phyloP scores from a whole-genome alignment of 192 early-diverging fungal species.

The Coemansia sp. region DNA sequence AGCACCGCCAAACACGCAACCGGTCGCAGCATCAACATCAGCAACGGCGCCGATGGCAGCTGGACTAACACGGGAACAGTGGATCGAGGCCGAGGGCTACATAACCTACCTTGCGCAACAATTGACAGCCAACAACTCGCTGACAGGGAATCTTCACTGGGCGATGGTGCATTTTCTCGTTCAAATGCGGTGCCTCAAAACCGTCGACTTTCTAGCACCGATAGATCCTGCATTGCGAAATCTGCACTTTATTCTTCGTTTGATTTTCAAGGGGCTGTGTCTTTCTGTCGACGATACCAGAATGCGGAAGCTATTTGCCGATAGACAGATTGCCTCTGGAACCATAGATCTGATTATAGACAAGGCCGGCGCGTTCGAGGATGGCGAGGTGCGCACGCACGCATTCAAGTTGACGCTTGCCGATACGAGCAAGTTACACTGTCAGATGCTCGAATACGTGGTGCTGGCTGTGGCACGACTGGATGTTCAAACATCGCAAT shows the following conservation, averaged over 20 bases:
- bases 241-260: conserved; percentile 40
- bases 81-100: conserved; percentile 34
- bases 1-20: conserved; percentile 7
- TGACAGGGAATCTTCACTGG: conserved; percentile 48
- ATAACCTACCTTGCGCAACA: conserved; percentile 37
- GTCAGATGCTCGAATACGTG: conserved; percentile 38
- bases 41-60: not conserved
- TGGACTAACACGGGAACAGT: conserved; percentile 27
- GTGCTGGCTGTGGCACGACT: conserved; percentile 35
- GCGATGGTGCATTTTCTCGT: conserved; percentile 50
- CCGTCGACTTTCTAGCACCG: conserved; percentile 45
- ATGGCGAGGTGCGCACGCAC: conserved; percentile 37
- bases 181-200: conserved; percentile 47
- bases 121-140: conserved; percentile 38
- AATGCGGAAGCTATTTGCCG: conserved; percentile 33
- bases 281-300: conserved; percentile 9
- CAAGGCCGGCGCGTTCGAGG: conserved; percentile 30
- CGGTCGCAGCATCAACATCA: not conserved
- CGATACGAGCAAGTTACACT: conserved; percentile 26
- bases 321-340: conserved; percentile 31
- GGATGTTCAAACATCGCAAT: conserved; percentile 30
- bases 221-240: conserved; percentile 34
- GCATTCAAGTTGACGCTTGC: conserved; percentile 43
- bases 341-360: conserved; percentile 36
- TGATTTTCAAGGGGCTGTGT: conserved; percentile 33